Evolutionary conservation across 352 stramenopile species (phyloP), one percentile per base, ranked within the genome.

Genomic region (Pythium oligandrum): DNA sequence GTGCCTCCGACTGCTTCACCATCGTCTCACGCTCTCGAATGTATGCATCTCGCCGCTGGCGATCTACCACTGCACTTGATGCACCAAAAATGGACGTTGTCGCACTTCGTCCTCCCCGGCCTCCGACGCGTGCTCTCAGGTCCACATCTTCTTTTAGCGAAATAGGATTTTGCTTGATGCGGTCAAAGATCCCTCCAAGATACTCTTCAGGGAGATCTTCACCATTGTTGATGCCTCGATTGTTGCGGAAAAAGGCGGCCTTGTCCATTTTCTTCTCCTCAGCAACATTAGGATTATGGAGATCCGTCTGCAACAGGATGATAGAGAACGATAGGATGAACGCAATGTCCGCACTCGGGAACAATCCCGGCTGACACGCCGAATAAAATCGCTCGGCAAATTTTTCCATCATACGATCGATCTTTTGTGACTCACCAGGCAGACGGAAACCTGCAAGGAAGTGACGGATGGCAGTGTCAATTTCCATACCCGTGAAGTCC

Each of bases 361-460:
- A 99, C 2, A 98, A 66, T 4, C 73, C 79, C 4, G 75, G 66
- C 3, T 75, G 55, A 84, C 84, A 72, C 56, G 67, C 43, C 69
- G 97, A 80, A 37, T 83, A 86, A 48, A 75, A 93, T 1, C 78
- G 80, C 66, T 99, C 96, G 2, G 98, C 96, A 72, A 99, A 99
- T 61, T 98, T 98, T 64, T 99, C 97, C 96, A 99, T 99, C 62
- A 99, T 99, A 35, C 98, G 95, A 76, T 99, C 98, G 71, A 99
- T 99, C 73, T 99, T 99, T 68, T 99, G 97, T 1, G 97, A 97
- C 72, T 99, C 98, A 31, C 97, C 97, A 4, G 96, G 98, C 4
- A 99, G 78, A 36, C 97, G 93, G 74, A 99, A 99, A 34, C 96
- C 96, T 33, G 86, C 83, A 17, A 99, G 83, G 66, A 99, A 99